Percentiles rank a stretch among this genome's conserved stretches.
These are phyloP conservation scores for Monosporozyma servazzii DNA, from an alignment of 805 yeast species.

Conservation along the genomic window DNA sequence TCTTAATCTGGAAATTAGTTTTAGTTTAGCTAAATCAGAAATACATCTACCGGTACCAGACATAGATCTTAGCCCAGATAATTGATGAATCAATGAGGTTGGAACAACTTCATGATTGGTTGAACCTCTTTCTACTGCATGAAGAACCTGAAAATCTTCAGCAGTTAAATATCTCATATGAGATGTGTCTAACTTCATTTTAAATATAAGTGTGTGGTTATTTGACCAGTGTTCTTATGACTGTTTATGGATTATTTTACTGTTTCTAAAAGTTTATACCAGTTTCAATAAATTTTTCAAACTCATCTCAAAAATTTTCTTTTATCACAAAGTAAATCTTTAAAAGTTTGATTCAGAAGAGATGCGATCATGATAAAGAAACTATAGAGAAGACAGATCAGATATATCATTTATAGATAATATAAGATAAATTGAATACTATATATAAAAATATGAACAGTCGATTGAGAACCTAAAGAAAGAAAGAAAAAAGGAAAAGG, in stretches of 20 bases:
- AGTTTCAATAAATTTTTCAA: neutral
- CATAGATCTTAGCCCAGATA: conserved; percentile 67
- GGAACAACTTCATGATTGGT: conserved; percentile 94
- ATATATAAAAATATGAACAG: neutral
- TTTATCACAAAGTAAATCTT: neutral
- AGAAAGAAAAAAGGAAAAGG: neutral
- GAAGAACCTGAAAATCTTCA: conserved; percentile 83
- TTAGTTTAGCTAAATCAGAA: conserved; percentile 79
- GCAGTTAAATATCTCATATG: conserved; percentile 88
- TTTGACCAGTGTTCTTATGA: neutral
- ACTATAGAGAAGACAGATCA: neutral
- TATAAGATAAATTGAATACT: neutral
- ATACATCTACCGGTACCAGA: conserved; percentile 73
- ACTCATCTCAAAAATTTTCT: conserved; percentile 1
- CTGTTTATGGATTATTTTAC: neutral
- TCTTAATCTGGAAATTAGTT: conserved; percentile 64
- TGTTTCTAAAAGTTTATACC: neutral
- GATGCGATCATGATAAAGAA: neutral
- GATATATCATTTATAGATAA: neutral
- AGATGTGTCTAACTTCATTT: conserved; percentile 84
- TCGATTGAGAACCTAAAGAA: neutral
- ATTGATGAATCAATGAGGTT: conserved; percentile 66
- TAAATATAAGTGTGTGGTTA: conserved; percentile 6
- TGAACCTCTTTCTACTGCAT: conserved; percentile 85
- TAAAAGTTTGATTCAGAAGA: neutral